phyloP scores from a whole-genome alignment of 495 filamentous ascomycete species.

The Friedmanniomyces endolithicus region DNA sequence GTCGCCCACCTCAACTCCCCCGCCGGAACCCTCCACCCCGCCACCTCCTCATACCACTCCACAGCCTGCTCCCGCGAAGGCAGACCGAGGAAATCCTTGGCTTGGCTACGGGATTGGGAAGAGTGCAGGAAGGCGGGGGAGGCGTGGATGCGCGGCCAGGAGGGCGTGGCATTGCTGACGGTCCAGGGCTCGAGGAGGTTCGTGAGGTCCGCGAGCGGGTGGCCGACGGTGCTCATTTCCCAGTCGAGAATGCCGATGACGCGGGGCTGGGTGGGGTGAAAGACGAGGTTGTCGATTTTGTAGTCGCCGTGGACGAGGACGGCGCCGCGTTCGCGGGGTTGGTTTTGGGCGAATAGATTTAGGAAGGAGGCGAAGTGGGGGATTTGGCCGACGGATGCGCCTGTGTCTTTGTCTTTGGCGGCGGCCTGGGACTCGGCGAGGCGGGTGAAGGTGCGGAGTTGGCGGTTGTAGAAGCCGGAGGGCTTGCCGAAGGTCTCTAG shows the following conservation, averaged over 20 bases:
- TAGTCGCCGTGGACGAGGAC: conserved; percentile 90
- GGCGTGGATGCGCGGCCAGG: conserved; percentile 22
- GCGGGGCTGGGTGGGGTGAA: conserved; percentile 71
- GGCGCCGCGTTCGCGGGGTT: conserved; percentile 66
- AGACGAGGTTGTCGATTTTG: conserved; percentile 95
- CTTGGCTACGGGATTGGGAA: conserved; percentile 24
- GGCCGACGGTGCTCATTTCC: conserved; percentile 66
- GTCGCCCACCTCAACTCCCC: conserved; percentile 46
- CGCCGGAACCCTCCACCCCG: conserved; percentile 50
- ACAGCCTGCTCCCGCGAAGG: conserved; percentile 57
- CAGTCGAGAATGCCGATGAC: conserved; percentile 87
- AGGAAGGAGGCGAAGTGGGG: conserved; percentile 72
- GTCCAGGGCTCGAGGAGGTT: conserved; percentile 62
- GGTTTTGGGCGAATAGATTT: conserved; percentile 53
- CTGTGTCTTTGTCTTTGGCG: conserved; percentile 63
- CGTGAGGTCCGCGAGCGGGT: conserved; percentile 76
- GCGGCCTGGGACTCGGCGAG: conserved; percentile 66
- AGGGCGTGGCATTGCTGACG: conserved; percentile 19
- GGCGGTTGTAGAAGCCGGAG: conserved; percentile 71
- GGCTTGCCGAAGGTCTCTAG: conserved; percentile 61
- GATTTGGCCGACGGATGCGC: conserved; percentile 62
- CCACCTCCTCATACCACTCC: conserved; percentile 60
- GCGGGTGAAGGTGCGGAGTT: conserved; percentile 65
- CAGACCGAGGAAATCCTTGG: conserved; percentile 41
- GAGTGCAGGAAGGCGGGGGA: conserved; percentile 42